A percentile compares a stretch with the other conserved stretches of the same genome.
phyloP scores from a whole-genome alignment of 345 rosid genomes.

The Sisymbrium altissimum region DNA sequence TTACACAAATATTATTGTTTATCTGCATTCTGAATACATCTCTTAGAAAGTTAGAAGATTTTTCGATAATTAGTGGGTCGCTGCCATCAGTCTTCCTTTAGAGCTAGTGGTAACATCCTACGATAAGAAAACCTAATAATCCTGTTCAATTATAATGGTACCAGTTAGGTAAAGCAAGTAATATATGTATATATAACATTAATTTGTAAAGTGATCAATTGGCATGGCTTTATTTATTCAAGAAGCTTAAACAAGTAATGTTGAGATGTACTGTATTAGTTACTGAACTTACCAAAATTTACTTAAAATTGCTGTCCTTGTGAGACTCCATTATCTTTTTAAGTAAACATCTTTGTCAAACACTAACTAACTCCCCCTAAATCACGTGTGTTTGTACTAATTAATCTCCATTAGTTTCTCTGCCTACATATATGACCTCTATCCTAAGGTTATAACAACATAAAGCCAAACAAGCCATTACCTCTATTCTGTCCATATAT shows the following conservation, averaged over 20 bases:
- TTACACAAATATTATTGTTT: not conserved
- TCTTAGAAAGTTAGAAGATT: not conserved
- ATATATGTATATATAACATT: not conserved
- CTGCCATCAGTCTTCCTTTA: conserved; percentile 27
- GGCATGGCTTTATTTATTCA: not conserved
- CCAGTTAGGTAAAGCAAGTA: conserved; percentile 31
- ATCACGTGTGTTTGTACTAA: conserved; percentile 24
- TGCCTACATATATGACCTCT: conserved; percentile 12
- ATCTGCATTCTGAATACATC: not conserved
- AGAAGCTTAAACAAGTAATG: not conserved
- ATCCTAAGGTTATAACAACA: conserved; percentile 1
- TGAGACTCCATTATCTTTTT: conserved; percentile 15
- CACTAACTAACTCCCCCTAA: conserved; percentile 17
- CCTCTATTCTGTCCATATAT: not conserved
- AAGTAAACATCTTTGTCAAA: conserved; percentile 18
- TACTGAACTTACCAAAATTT: conserved; percentile 4
- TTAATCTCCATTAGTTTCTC: conserved; percentile 6
- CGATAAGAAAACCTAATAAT: conserved; percentile 28
- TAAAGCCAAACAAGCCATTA: conserved; percentile 16
- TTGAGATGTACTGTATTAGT: conserved; percentile 18
- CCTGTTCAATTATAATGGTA: conserved; percentile 18
- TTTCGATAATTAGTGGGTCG: conserved; percentile 28
- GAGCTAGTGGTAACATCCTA: conserved; percentile 24
- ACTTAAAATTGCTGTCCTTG: conserved; percentile 10
- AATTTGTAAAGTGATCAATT: not conserved